Percentiles rank a stretch among this genome's conserved stretches.
Conservation (phyloP, 805 yeast genomes). For the Tetrapisispora iriomotensis region DNA sequence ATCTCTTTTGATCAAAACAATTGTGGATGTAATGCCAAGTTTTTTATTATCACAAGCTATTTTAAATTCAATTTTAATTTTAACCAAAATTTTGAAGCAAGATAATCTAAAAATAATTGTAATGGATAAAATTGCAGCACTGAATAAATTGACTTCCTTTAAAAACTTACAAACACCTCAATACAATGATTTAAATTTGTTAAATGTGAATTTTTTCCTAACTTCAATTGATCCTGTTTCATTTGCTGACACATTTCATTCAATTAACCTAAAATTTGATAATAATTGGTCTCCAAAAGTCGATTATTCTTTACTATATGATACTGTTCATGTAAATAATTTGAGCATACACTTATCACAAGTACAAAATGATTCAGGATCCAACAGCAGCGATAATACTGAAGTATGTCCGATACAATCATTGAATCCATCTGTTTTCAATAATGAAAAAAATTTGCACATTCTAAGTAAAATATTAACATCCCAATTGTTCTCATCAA, state of each 20-base stretch:
- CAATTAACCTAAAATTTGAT: constrained; percentile 57
- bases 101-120: neutral
- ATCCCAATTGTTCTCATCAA: constrained; percentile 49
- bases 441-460: constrained; percentile 56
- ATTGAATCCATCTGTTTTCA: constrained; percentile 69
- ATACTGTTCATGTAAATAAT: constrained; percentile 28
- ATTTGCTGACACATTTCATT: constrained; percentile 46
- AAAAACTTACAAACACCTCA: neutral
- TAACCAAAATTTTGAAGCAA: neutral
- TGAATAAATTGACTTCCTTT: neutral
- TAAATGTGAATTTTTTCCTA: constrained; percentile 40
- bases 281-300: constrained; percentile 65
- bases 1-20: constrained; percentile 42
- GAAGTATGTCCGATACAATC: neutral
- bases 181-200: neutral
- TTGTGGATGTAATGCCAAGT: constrained; percentile 55
- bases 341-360: neutral
- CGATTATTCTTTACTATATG: constrained; percentile 69
- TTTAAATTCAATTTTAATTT: constrained; percentile 31
- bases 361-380: neutral
- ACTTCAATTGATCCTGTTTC: constrained; percentile 38
- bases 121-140: neutral
- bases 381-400: constrained; percentile 22
- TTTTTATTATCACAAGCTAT: constrained; percentile 55
- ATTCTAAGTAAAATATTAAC: constrained; percentile 64